These are phyloP conservation scores for Colletotrichum phormii DNA, from an alignment of 2,329 filamentous ascomycete species.

Conservation along the genomic window DNA sequence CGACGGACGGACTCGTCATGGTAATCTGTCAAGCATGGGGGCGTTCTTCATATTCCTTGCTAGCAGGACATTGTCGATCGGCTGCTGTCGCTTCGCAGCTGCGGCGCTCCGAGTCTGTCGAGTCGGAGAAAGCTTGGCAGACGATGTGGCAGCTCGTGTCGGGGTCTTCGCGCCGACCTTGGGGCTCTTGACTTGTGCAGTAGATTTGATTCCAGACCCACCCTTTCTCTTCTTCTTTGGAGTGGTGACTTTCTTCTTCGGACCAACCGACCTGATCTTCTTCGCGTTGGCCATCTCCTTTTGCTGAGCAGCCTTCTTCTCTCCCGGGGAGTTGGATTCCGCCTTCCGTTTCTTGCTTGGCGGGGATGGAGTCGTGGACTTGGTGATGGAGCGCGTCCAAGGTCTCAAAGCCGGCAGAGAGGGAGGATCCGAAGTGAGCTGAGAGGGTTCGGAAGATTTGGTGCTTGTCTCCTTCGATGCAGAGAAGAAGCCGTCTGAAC, in stretches of 20 bases:
- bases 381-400: background rate
- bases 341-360: background rate
- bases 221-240: background rate
- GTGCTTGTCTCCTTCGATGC: no score
- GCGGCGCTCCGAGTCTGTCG: background rate
- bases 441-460: no score
- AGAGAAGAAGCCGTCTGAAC: no score
- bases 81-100: background rate
- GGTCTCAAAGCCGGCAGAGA: background rate
- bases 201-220: no score
- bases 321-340: background rate
- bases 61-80: background rate
- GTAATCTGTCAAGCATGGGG: background rate
- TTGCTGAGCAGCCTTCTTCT: background rate
- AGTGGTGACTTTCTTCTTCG: no score
- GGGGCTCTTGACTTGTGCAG: no score
- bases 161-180: no score
- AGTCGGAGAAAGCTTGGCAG: background rate
- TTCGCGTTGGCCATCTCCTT: background rate
- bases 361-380: fast-evolving
- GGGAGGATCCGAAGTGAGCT: background rate
- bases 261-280: background rate
- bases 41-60: background rate
- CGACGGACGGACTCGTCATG: background rate
- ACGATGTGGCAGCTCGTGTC: background rate